These are phyloP conservation scores for Durotheca rogersii DNA, from an alignment of 495 filamentous ascomycete genomes.

Conservation along the genomic window DNA sequence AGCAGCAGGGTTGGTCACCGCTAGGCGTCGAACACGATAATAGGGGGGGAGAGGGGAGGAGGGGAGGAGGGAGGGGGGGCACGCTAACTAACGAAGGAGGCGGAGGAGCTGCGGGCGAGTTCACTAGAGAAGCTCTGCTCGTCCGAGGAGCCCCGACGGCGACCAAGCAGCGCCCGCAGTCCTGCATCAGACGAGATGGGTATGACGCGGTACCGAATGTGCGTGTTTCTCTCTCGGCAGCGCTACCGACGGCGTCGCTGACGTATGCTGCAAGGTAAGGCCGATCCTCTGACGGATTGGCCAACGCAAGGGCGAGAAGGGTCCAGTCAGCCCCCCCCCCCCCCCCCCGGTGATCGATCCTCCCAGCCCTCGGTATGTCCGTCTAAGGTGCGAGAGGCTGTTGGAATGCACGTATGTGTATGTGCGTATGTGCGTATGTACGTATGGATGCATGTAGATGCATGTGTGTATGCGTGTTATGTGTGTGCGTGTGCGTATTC, in stretches of 20 bases:
- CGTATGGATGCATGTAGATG: conserved; percentile 6
- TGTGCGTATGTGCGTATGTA: neutral
- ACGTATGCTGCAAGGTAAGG: neutral
- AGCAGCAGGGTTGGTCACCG: neutral
- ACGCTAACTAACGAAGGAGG: too few species aligned
- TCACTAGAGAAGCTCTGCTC: neutral
- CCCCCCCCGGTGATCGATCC: neutral
- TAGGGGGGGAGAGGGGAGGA: neutral
- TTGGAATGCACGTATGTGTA: conserved; percentile 1
- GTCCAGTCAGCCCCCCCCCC: neutral
- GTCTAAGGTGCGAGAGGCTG: neutral
- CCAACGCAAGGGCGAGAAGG: neutral
- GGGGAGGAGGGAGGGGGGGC: too few species aligned
- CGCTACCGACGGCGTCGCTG: neutral
- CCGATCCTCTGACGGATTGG: neutral
- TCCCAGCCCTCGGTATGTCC: neutral
- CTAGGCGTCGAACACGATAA: neutral
- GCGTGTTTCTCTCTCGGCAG: neutral
- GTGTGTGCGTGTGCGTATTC: neutral
- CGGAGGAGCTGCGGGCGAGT: neutral
- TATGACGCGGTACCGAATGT: neutral
- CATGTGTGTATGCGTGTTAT: neutral
- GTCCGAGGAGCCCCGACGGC: neutral
- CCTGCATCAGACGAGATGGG: neutral
- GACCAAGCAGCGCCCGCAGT: neutral